Conservation (phyloP, 2,329 filamentous ascomycete species). For the Kalmusia sp. region DNA sequence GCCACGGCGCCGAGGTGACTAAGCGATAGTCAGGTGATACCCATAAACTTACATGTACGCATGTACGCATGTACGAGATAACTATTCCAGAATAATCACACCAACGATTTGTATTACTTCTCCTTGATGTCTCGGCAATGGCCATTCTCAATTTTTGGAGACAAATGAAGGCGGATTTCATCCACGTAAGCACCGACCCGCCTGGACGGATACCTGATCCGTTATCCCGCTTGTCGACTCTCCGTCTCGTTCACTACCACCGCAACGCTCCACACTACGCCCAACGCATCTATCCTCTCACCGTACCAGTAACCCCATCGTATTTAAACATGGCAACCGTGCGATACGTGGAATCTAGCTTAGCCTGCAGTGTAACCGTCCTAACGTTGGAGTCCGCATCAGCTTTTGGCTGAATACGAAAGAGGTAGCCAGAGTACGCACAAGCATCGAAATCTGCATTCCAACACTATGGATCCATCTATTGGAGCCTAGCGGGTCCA, state of each 20-base stretch:
- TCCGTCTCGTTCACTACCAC: too few species aligned
- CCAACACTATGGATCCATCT: background rate
- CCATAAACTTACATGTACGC: background rate
- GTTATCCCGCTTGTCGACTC: too few species aligned
- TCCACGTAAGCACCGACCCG: too few species aligned
- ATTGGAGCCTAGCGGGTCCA: background rate
- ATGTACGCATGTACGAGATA: too few species aligned
- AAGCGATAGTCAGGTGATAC: background rate
- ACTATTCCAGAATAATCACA: too few species aligned
- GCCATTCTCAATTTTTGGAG: too few species aligned
- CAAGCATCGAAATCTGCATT: background rate
- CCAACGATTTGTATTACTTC: too few species aligned
- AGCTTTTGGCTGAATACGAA: slow-evolving; percentile 7
- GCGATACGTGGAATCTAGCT: background rate
- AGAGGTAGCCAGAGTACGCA: background rate
- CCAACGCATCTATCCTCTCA: background rate
- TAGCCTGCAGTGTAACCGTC: background rate
- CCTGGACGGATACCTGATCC: too few species aligned
- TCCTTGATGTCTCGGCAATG: too few species aligned
- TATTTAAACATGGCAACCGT: background rate
- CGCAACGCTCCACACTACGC: background rate
- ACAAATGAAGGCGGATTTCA: too few species aligned
- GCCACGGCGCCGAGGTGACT: background rate
- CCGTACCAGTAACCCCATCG: background rate
- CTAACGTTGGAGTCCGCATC: background rate